Conservation (phyloP, 2,329 filamentous ascomycete species). For the Pseudogymnoascus sp. region DNA sequence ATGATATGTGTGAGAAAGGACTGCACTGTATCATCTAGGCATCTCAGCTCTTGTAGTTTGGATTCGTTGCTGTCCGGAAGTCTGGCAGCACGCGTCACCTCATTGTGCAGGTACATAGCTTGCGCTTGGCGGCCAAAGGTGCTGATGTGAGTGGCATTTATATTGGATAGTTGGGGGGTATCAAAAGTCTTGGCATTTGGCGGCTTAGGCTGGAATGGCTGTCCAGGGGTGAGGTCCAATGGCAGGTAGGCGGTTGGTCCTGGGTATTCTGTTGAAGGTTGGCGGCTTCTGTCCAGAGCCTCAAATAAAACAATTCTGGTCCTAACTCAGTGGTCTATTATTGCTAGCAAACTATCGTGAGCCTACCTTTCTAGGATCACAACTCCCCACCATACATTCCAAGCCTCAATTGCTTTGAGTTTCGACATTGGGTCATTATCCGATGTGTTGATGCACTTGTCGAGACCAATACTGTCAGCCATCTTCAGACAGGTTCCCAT, state of each 20-base stretch:
- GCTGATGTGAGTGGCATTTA: conserved; percentile 16
- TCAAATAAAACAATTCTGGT: conserved; percentile 19
- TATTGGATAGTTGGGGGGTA: conserved; percentile 20
- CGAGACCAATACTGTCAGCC: conserved; percentile 20
- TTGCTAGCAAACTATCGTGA: neutral
- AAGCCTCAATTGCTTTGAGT: conserved; percentile 21
- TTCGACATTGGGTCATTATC: conserved; percentile 18
- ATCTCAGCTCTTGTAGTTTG: conserved; percentile 17
- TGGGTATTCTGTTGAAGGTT: conserved; percentile 18
- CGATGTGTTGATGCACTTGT: conserved; percentile 16
- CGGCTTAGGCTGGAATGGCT: conserved; percentile 16
- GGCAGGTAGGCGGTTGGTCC: conserved; percentile 20
- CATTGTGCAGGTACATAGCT: conserved; percentile 20
- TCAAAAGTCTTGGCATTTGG: conserved; percentile 12
- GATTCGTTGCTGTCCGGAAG: conserved; percentile 12
- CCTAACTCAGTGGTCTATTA: neutral
- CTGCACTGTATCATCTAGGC: neutral
- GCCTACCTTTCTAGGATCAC: conserved; percentile 24
- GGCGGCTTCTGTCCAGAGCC: conserved; percentile 17
- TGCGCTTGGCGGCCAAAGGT: conserved; percentile 24
- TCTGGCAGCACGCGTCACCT: conserved; percentile 16
- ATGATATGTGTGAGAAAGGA: too few relatives aligned
- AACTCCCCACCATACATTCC: conserved; percentile 23
- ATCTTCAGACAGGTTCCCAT: conserved; percentile 20
- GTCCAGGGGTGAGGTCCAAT: conserved; percentile 14